phyloP scores from a whole-genome alignment of 2,329 filamentous ascomycete genomes.

The Botrytis elliptica region DNA sequence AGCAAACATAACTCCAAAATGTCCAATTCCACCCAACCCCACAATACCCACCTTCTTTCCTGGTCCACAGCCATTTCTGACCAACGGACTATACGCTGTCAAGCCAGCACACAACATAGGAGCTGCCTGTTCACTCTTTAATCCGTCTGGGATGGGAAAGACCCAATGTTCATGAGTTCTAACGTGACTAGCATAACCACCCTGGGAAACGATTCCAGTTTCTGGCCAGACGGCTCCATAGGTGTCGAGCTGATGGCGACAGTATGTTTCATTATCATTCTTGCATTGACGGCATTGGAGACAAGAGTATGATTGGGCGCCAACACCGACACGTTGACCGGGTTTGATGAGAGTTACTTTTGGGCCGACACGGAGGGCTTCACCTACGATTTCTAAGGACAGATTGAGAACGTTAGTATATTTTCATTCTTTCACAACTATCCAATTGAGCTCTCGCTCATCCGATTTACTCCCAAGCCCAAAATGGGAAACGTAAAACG shows the following conservation, averaged over 20 bases:
- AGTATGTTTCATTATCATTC: constrained; percentile 56
- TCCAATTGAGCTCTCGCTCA: neutral
- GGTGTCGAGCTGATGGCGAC: constrained; percentile 50
- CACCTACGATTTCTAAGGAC: constrained; percentile 62
- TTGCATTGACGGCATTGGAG: constrained; percentile 55
- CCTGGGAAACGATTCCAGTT: constrained; percentile 60
- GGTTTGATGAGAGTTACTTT: constrained; percentile 58
- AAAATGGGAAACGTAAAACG: neutral
- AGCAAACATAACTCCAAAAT: constrained; percentile 69
- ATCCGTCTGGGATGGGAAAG: constrained; percentile 72
- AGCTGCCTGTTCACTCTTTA: constrained; percentile 62
- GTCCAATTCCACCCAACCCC: constrained; percentile 69
- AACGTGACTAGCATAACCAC: constrained; percentile 67
- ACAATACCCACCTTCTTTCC: constrained; percentile 78
- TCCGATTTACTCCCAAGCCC: neutral
- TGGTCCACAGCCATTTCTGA: constrained; percentile 70
- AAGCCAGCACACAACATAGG: constrained; percentile 85
- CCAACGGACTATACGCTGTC: constrained; percentile 75
- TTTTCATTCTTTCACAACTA: neutral
- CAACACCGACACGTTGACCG: constrained; percentile 55
- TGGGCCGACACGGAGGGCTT: constrained; percentile 63
- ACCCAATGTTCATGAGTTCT: constrained; percentile 72
- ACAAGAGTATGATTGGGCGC: constrained; percentile 54
- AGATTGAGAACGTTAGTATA: neutral
- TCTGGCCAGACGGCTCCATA: constrained; percentile 52